Conservation (phyloP, 2,329 filamentous ascomycete genomes). For the Neonectria hederae region DNA sequence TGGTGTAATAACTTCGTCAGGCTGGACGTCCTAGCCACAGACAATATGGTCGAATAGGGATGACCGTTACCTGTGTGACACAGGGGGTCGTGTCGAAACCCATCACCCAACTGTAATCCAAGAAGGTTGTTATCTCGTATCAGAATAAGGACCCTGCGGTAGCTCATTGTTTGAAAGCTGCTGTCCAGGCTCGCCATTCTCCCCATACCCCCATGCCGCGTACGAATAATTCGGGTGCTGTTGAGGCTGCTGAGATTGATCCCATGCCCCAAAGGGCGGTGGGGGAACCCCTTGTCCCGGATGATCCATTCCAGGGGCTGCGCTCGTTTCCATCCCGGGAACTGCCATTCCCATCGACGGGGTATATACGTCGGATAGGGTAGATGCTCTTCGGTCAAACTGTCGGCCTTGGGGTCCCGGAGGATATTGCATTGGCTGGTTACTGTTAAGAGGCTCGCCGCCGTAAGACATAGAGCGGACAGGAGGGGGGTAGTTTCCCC, state of each 20-base stretch:
- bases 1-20: neutral
- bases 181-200: constrained; percentile 20
- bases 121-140: constrained; percentile 14
- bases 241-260: constrained; percentile 53
- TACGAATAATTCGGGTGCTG: constrained; percentile 45
- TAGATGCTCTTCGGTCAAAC: constrained; percentile 56
- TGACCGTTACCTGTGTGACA: neutral
- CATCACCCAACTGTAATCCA: constrained; percentile 1
- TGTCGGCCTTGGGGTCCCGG: constrained; percentile 50
- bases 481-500: constrained; percentile 54
- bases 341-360: constrained; percentile 51
- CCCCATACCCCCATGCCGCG: constrained; percentile 48
- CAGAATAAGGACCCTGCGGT: constrained; percentile 26
- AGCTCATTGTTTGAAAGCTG: constrained; percentile 24
- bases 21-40: neutral
- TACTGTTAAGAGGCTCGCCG: constrained; percentile 51
- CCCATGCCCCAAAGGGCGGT: constrained; percentile 55
- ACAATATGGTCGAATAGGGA: too few species aligned
- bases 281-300: constrained; percentile 47
- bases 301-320: constrained; percentile 45
- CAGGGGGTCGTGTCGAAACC: neutral
- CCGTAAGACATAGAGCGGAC: constrained; percentile 60
- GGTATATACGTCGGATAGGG: constrained; percentile 57
- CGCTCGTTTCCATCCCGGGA: constrained; percentile 48
- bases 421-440: constrained; percentile 52